These are phyloP conservation scores for Kingdonia uniflora DNA, from an alignment of 164 flowering plant genomes.

Conservation along the genomic window DNA sequence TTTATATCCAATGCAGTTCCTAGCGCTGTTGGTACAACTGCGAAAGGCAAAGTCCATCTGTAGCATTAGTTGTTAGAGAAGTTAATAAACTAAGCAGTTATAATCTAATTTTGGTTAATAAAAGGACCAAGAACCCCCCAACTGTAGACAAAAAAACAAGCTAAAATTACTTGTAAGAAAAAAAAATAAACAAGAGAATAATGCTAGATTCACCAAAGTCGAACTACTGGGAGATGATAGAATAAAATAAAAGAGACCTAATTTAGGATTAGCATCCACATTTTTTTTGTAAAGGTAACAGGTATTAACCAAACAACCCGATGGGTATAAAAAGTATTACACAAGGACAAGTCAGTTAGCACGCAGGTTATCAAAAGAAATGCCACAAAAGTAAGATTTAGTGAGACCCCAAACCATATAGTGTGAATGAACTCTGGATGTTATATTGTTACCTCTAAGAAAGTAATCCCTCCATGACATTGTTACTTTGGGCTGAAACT, in stretches of 20 bases:
- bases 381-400: no score
- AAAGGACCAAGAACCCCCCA: background rate
- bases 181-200: background rate
- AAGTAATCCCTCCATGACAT: conserved; percentile 95
- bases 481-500: conserved; percentile 40
- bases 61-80: conserved; percentile 61
- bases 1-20: conserved; percentile 95
- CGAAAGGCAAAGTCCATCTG: conserved; percentile 79
- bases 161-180: background rate
- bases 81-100: conserved; percentile 28
- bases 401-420: no score
- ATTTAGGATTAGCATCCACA: no score
- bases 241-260: no score
- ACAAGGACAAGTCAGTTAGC: no score
- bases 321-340: no score
- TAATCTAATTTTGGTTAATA: background rate
- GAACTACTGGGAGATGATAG: no score
- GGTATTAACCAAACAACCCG: no score
- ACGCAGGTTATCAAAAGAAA: no score
- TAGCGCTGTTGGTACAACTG: conserved; percentile 98
- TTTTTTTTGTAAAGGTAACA: no score
- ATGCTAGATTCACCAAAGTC: no score
- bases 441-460: conserved; percentile 45
- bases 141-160: background rate
- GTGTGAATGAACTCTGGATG: no score